phyloP scores from a whole-genome alignment of 371 early-diverging fungal genomes.

The Actinomucor elegans region DNA sequence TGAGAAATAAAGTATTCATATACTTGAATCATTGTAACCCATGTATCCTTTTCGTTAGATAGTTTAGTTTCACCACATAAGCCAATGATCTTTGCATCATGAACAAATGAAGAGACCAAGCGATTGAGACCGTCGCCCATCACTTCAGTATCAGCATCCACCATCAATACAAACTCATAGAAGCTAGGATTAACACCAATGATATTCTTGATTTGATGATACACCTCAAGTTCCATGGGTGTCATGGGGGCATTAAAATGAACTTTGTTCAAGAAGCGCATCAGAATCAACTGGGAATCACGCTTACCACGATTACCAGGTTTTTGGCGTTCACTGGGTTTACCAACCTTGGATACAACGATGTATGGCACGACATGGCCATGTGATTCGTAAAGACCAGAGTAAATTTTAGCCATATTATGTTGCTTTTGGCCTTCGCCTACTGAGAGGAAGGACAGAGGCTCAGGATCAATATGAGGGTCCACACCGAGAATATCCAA shows the following conservation, averaged over 20 bases:
- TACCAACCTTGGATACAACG: constrained; percentile 83
- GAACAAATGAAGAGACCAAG: constrained; percentile 67
- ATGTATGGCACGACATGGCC: constrained; percentile 85
- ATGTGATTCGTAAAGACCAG: constrained; percentile 81
- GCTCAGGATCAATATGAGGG: constrained; percentile 76
- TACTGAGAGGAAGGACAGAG: constrained; percentile 84
- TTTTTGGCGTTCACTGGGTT: constrained; percentile 63
- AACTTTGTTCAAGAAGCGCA: constrained; percentile 78
- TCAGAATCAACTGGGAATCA: constrained; percentile 82
- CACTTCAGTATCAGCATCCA: constrained; percentile 72
- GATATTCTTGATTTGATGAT: constrained; percentile 81
- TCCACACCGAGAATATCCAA: constrained; percentile 85
- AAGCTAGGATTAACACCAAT: constrained; percentile 84
- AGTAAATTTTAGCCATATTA: constrained; percentile 91
- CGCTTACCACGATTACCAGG: constrained; percentile 90
- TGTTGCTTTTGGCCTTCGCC: constrained; percentile 83
- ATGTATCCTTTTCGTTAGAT: constrained; percentile 81
- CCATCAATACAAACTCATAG: constrained; percentile 66
- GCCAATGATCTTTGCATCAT: constrained; percentile 77
- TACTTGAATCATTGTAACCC: constrained; percentile 92
- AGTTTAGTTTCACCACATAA: constrained; percentile 82
- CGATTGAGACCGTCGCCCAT: constrained; percentile 61
- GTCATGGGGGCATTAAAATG: constrained; percentile 76
- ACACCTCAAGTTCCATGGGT: constrained; percentile 89
- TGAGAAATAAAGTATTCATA: constrained; percentile 86